Base-by-base conservation (phyloP, 1,284 basidiomycete genomes). In the Vanrija sp. region DNA sequence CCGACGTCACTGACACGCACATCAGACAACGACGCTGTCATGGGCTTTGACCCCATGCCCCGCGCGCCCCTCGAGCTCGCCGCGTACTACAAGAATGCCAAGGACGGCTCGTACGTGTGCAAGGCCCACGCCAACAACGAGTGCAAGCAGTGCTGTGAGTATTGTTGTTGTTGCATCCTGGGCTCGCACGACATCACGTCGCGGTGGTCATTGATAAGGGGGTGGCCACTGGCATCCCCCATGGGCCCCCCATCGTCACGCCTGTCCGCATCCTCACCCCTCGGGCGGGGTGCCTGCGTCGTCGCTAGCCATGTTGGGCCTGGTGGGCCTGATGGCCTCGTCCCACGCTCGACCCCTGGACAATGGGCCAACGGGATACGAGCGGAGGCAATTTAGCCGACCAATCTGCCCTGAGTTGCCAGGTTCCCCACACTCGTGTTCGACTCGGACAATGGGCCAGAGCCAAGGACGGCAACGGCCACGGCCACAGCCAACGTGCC, bases 121-220 rank as follows among this genome's bases (percentile, higher is more conserved):
- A 77, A 77, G 64, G 66, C 72, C 43, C 77, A 78, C 55, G 70
- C 63, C 56, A 74, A 72, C 59, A 46, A 64, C 49, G 65, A 66
- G 52, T 78, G 77, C 65, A 73, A 71, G 53, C 69, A 68, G 48
- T 78, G 77, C 67, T 78, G 73, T 75, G 52, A 69, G 73, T 72
- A 9, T 21, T 8, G 14, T 44, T 42, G 8, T 34, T 34, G 34
- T 34, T 34, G 34, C 12, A 14, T 12, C 34, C 12, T 34, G 7
- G 5, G n/a, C 19, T 42, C 23, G 38, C 46, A 25, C 28, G 44
- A 46, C 3, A 7, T 12, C 14, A 25, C 19, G 42, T 3, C 18
- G 23, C 39, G 23, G 39, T 12, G 6, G 25, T n/a, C 7, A 42
- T 48, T 16, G 19, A 10, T 39, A 34, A 38, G 21, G 18, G 34